phyloP scores from a whole-genome alignment of 352 stramenopile species.

The Globisporangium spinosum region DNA sequence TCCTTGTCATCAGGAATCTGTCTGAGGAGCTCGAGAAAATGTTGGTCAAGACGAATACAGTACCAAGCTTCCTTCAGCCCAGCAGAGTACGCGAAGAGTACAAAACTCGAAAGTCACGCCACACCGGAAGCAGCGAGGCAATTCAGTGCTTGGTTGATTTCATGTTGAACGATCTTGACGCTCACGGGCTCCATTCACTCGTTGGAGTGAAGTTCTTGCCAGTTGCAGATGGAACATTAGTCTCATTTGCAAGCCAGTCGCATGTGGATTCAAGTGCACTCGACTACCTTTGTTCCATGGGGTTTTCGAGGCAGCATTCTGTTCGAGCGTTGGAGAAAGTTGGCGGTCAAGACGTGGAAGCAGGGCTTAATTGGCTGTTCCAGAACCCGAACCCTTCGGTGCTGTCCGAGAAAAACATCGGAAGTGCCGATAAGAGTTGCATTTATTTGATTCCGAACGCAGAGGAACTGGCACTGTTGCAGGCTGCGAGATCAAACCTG shows the following conservation, averaged over 20 bases:
- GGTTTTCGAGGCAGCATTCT: slow-evolving; percentile 51
- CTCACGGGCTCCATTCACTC: slow-evolving; percentile 24
- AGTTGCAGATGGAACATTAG: slow-evolving; percentile 47
- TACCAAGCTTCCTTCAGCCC: slow-evolving; percentile 39
- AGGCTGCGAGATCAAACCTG: slow-evolving; percentile 30
- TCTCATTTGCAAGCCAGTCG: slow-evolving; percentile 28
- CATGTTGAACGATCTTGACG: slow-evolving; percentile 41
- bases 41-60: slow-evolving; percentile 39
- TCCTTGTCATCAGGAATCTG: slow-evolving; percentile 46
- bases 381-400: slow-evolving; percentile 43
- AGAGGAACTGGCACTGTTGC: slow-evolving; percentile 43
- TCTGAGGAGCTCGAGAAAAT: slow-evolving; percentile 44
- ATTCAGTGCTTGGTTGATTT: slow-evolving; percentile 41
- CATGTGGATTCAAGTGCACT: slow-evolving; percentile 30
- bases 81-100: slow-evolving; percentile 37
- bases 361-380: slow-evolving; percentile 63
- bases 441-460: slow-evolving; percentile 43
- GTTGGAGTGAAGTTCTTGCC: slow-evolving; percentile 55
- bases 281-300: slow-evolving; percentile 59
- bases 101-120: slow-evolving; percentile 32
- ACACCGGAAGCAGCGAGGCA: slow-evolving; percentile 36
- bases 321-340: slow-evolving; percentile 33
- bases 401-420: not conserved
- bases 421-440: slow-evolving; percentile 4
- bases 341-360: slow-evolving; percentile 40